phyloP scores from a whole-genome alignment of 441 rosid genomes.

The Isatis lusitanica region DNA sequence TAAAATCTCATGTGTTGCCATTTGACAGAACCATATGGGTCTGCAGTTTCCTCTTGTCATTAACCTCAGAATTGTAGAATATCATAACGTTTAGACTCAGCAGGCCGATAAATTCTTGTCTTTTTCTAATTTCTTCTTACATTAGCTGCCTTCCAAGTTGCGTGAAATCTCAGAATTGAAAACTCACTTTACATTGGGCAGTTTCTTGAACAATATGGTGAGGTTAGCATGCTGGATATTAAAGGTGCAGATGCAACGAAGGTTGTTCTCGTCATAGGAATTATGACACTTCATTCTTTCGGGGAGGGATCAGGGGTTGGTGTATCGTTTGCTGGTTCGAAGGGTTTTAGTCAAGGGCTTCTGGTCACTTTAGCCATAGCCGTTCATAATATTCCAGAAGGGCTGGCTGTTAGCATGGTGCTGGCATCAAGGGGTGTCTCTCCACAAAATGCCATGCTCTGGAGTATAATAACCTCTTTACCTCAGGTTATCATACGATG shows the following conservation, averaged over 20 bases:
- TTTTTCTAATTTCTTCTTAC: not conserved
- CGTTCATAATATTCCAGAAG: conserved; percentile 96
- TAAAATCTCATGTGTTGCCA: not conserved
- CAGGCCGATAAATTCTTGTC: not conserved
- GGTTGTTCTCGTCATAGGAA: conserved; percentile 94
- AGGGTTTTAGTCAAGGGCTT: conserved; percentile 96
- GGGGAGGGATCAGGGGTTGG: conserved; percentile 99
- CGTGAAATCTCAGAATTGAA: not conserved
- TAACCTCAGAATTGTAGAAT: not conserved
- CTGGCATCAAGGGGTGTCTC: conserved; percentile 98
- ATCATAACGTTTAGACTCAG: not conserved
- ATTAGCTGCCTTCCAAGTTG: conserved; percentile 6
- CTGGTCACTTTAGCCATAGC: conserved; percentile 96
- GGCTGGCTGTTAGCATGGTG: conserved; percentile 97
- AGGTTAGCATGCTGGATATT: conserved; percentile 97
- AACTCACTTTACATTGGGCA: conserved; percentile 36
- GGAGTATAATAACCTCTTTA: conserved; percentile 97
- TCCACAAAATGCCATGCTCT: conserved; percentile 98
- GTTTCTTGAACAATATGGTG: conserved; percentile 95
- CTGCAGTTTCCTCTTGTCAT: not conserved
- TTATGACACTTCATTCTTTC: conserved; percentile 99
- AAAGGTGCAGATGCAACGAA: conserved; percentile 96
- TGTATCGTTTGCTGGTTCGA: conserved; percentile 95
- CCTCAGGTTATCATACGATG: conserved; percentile 67
- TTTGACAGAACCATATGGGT: not conserved